These are phyloP conservation scores for Gelatoporia subvermispora DNA, from an alignment of 768 basidiomycete genomes.

Conservation along the genomic window DNA sequence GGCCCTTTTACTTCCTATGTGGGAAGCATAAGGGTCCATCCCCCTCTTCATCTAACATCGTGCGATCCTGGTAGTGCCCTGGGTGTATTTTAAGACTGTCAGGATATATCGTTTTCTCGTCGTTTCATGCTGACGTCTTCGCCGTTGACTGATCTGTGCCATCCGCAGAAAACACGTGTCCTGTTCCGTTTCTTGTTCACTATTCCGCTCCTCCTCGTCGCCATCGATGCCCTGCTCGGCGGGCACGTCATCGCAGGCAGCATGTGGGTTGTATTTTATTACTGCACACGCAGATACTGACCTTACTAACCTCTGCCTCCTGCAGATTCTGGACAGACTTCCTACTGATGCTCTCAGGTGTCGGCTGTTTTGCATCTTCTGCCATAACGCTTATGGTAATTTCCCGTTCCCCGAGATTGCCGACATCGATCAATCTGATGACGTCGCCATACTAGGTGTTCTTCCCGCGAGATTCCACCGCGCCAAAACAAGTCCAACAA, in stretches of 20 bases:
- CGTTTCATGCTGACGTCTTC: not conserved
- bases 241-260: not conserved
- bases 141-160: not conserved
- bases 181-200: conserved; percentile 74
- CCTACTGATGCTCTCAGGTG: conserved; percentile 62
- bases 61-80: too few species aligned
- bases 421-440: not conserved
- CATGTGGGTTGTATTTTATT: not conserved
- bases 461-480: conserved; percentile 65
- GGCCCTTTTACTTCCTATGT: too few species aligned
- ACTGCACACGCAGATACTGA: not conserved
- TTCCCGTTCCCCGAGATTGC: conserved; percentile 4
- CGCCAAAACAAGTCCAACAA: conserved; percentile 53
- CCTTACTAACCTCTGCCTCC: too few species aligned
- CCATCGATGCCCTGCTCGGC: conserved; percentile 55
- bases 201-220: conserved; percentile 61
- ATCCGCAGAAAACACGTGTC: conserved; percentile 56
- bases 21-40: too few species aligned
- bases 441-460: conserved; percentile 46
- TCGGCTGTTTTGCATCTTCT: conserved; percentile 77
- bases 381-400: conserved; percentile 74
- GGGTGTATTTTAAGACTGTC: too few species aligned
- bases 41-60: too few species aligned
- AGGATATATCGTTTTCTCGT: too few species aligned
- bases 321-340: conserved; percentile 42